These are phyloP conservation scores for Vachellia pachyceras DNA, from an alignment of 306 rosid species.

Conservation along the genomic window DNA sequence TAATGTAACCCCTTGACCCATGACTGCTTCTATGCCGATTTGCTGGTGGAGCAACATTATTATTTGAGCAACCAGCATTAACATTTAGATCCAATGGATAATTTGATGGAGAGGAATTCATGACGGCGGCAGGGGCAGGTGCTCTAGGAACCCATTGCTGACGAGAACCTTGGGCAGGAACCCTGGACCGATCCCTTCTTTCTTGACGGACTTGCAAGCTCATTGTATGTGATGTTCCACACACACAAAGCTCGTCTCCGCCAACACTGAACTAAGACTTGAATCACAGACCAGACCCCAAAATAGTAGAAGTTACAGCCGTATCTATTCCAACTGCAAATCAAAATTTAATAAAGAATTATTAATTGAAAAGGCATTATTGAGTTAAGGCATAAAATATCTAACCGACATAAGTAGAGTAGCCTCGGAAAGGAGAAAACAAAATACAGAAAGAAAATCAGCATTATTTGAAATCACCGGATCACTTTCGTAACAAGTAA, in stretches of 20 bases:
- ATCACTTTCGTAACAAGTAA: background rate
- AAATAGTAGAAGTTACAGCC: background rate
- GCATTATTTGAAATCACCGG: background rate
- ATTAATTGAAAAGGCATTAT: background rate
- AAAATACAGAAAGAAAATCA: background rate
- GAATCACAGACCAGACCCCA: background rate
- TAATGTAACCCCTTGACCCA: constrained; percentile 40
- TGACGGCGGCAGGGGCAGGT: constrained; percentile 23
- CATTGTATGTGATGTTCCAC: constrained; percentile 49
- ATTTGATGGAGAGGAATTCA: constrained; percentile 25
- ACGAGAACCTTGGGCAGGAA: constrained; percentile 51
- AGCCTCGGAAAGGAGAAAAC: background rate
- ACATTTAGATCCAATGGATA: constrained; percentile 12
- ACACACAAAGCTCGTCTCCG: constrained; percentile 35
- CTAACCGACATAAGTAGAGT: background rate
- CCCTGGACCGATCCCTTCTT: constrained; percentile 61
- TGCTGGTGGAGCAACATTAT: constrained; percentile 24
- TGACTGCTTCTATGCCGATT: constrained; percentile 40
- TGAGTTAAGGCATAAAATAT: background rate
- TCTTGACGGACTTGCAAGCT: constrained; percentile 56
- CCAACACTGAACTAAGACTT: constrained; percentile 19
- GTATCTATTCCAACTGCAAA: constrained; percentile 16
- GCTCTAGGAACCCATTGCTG: constrained; percentile 71
- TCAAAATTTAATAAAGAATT: background rate
- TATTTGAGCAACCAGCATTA: constrained; percentile 23